A percentile compares a stretch with the other conserved stretches of the same genome.
Conservation (phyloP, 768 basidiomycete species). For the Boletus subparvulus region DNA sequence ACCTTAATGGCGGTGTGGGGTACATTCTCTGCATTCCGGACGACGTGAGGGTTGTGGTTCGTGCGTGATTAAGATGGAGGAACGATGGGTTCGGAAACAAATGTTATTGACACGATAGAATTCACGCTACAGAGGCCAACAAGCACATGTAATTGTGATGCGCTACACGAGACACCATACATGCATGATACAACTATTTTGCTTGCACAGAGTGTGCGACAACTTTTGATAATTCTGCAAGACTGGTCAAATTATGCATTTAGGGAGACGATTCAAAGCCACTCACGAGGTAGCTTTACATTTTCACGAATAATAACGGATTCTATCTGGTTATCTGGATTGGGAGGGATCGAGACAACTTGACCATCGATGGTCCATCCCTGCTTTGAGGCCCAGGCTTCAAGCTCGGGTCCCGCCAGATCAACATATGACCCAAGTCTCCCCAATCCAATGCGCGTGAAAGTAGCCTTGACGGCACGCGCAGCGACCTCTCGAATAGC, state of each 20-base stretch:
- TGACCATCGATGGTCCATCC: slow-evolving; percentile 66
- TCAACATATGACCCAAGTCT: slow-evolving; percentile 73
- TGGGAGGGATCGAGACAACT: slow-evolving; percentile 70
- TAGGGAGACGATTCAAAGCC: background rate
- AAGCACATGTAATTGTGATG: slow-evolving; percentile 1
- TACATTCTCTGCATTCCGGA: slow-evolving; percentile 62
- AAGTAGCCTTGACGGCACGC: slow-evolving; percentile 74
- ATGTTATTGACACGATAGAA: background rate
- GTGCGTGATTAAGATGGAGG: background rate
- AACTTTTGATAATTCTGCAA: slow-evolving; percentile 71
- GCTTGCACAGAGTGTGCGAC: slow-evolving; percentile 68
- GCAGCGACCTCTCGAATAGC: slow-evolving; percentile 77
- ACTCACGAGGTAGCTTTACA: slow-evolving; percentile 78
- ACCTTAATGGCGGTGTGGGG: slow-evolving; percentile 76
- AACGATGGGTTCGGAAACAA: background rate
- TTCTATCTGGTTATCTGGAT: slow-evolving; percentile 86
- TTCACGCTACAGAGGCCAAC: background rate
- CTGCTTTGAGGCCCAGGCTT: slow-evolving; percentile 57
- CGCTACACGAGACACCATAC: slow-evolving; percentile 3
- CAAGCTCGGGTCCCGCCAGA: slow-evolving; percentile 60
- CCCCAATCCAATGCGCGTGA: slow-evolving; percentile 67
- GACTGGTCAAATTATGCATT: background rate
- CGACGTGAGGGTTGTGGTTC: slow-evolving; percentile 22
- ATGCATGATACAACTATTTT: slow-evolving; percentile 32
- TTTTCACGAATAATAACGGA: slow-evolving; percentile 82